Base-by-base conservation (phyloP, 495 filamentous ascomycete genomes). In the Penicillium waksmanii region DNA sequence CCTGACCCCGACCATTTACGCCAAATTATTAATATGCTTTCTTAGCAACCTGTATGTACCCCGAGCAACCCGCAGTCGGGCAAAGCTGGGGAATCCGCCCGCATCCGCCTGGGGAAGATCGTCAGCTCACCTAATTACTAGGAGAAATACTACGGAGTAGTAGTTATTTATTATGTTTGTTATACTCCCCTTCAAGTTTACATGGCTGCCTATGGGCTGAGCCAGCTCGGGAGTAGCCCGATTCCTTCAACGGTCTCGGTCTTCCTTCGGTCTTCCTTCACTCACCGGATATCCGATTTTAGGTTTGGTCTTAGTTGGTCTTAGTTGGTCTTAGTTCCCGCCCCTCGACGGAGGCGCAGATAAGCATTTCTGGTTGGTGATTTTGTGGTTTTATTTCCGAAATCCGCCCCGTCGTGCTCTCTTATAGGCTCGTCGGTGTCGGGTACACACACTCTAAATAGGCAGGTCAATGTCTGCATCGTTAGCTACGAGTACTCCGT, bases 231-330 rank as follows among this genome's bases (percentile, higher is more conserved):
- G 7, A 19, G 15, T n/a, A 48, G 9, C 10, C 46, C 46, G 46
- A 31, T 12, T 25, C 27, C 27, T 5, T 9, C 27, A 23, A 23
- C 27, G 8, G n/a, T n/a, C n/a, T n/a, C n/a, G n/a, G n/a, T n/a
- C n/a, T n/a, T n/a, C n/a, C n/a, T n/a, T n/a, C n/a, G n/a, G n/a
- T n/a, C n/a, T 31, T 31, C 6, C 55, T 53, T 40, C 42, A 33
- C 44, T 64, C 62, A 60, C 62, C 62, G 57, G 53, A 31, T 54
- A 13, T 46, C 46, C 53, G 48, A 56, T 33, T 56, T 64, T 51
- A 57, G 53, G 53, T 64, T 43, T 27, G 27, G 27, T 31, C 8
- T 4, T 31, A 31, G 27, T 31, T 5, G 27, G 27, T 31, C 27
- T 8, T 31, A 31, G 27, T 31, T 1, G 23, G 27, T 52, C 21